Conservation (phyloP, 2,329 filamentous ascomycete species). For the Fusarium ramigenum region DNA sequence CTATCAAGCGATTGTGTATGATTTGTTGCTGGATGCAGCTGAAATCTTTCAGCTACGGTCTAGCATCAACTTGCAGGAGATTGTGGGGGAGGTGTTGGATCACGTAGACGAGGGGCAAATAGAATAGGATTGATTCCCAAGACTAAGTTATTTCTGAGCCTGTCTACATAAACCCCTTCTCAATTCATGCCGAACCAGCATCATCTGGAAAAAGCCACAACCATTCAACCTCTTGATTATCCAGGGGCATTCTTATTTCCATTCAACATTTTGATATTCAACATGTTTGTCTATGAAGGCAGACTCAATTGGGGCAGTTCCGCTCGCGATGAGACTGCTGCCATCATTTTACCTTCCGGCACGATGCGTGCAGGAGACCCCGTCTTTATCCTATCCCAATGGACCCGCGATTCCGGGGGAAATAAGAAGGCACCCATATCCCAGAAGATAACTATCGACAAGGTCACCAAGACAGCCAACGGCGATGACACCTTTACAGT, state of each 20-base stretch:
- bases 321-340: conserved; percentile 26
- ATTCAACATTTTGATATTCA: rapidly evolving
- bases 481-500: conserved; percentile 15
- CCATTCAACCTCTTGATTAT: background rate
- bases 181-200: too few species aligned
- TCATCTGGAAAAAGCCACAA: background rate
- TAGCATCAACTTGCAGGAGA: background rate
- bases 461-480: background rate
- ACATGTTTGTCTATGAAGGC: conserved; percentile 31
- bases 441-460: conserved; percentile 13
- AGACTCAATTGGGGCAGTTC: conserved; percentile 28
- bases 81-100: rapidly evolving
- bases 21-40: background rate
- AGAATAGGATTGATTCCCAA: background rate
- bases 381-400: conserved; percentile 29
- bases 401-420: conserved; percentile 3
- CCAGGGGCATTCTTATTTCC: rapidly evolving
- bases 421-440: conserved; percentile 24
- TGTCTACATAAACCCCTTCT: background rate
- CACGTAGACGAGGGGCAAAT: rapidly evolving
- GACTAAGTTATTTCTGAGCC: background rate
- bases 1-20: too few species aligned
- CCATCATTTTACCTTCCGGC: conserved; percentile 19
- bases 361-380: conserved; percentile 21
- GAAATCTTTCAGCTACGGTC: background rate